Evolutionary conservation across 2,329 filamentous ascomycete genomes (phyloP).

Genomic region (Stagonosporopsis cucurbitacearum): DNA sequence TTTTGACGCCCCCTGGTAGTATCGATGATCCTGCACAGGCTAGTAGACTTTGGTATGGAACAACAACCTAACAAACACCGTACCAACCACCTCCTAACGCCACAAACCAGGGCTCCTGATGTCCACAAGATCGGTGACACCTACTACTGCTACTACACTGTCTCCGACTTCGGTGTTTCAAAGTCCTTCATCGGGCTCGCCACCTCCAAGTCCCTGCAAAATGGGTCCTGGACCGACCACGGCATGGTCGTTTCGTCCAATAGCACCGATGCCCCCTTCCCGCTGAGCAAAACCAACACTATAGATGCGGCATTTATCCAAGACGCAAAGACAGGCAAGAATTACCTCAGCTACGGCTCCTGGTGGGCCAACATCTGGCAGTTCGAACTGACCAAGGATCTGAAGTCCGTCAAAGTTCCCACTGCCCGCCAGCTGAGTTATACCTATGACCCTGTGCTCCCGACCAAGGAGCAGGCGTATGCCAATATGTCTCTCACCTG

Average conservation of each 20-base stretch:
- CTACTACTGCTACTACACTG: slow-evolving; percentile 68
- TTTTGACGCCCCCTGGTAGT: slow-evolving; percentile 10
- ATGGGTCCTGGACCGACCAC: slow-evolving; percentile 64
- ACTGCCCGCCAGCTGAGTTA: slow-evolving; percentile 1
- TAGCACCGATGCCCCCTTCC: slow-evolving; percentile 39
- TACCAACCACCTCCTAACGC: not conserved
- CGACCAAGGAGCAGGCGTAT: not conserved
- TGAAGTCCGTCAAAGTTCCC: not conserved
- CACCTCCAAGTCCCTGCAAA: slow-evolving; percentile 53
- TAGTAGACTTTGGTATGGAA: not conserved
- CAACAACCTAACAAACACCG: not conserved
- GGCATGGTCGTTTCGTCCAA: slow-evolving; percentile 30
- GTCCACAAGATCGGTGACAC: slow-evolving; percentile 36
- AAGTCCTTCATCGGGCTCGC: slow-evolving; percentile 64
- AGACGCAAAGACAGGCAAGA: slow-evolving; percentile 33
- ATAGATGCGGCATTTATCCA: slow-evolving; percentile 57
- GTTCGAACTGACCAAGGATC: slow-evolving; percentile 34
- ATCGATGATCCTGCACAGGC: not conserved
- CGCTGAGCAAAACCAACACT: slow-evolving; percentile 35
- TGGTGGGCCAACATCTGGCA: slow-evolving; percentile 58
- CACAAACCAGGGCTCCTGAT: slow-evolving; percentile 19
- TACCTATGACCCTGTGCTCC: not conserved
- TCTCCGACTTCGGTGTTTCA: slow-evolving; percentile 65
- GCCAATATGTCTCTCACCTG: not conserved
- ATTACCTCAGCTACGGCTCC: slow-evolving; percentile 65